Evolutionary conservation across 2,329 filamentous ascomycete genomes (phyloP), one percentile per base, ranked within the genome.

Genomic region (Pseudonectria foliicola): DNA sequence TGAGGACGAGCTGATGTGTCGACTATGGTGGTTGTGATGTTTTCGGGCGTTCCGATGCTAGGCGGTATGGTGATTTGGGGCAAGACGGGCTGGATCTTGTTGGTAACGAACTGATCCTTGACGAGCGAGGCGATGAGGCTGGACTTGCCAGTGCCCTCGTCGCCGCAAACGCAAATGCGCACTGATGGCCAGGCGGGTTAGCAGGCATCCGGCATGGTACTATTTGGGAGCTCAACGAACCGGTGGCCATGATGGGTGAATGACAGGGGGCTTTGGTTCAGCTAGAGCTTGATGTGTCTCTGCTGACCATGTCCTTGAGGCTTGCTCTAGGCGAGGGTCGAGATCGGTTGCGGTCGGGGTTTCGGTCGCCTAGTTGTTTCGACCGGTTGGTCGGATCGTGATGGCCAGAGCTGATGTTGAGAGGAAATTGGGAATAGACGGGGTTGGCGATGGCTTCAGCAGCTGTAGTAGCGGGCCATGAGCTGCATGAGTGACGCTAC

Each of bases 1-100:
- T 95, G 89, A 1, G 92, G 92, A 8, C 94, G 77, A 25, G 92
- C 88, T 24, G 90, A 96, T 23, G 92, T 98, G 62, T 98, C 92
- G 67, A 98, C 87, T 52, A 98, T 90, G 48, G 87, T 95, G 10
- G 92, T 98, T 31, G 88, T 94, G 57, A 96, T 87, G 72, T 95
- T 95, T 53, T 96, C 89, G 31, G 89, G 89, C 6, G 89, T 95
- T 39, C 87, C 88, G 48, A 95, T 84, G 52, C 82, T 90, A 14
- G 90, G 89, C 27, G 90, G 90, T 25, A 98, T 88, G 16, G 89
- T 95, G 48, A 98, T 93, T 58, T 90, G 86, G 14, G 92, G 92
- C 8, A 98, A 80, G 42, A 96, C 84, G 11, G 89, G 77, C 59
- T 95, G 90, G 55, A 98, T 95, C 67, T 93, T 95, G 64, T 85